phyloP scores from a whole-genome alignment of 192 early-diverging fungal species.

The Gamsiella multidivaricata region DNA sequence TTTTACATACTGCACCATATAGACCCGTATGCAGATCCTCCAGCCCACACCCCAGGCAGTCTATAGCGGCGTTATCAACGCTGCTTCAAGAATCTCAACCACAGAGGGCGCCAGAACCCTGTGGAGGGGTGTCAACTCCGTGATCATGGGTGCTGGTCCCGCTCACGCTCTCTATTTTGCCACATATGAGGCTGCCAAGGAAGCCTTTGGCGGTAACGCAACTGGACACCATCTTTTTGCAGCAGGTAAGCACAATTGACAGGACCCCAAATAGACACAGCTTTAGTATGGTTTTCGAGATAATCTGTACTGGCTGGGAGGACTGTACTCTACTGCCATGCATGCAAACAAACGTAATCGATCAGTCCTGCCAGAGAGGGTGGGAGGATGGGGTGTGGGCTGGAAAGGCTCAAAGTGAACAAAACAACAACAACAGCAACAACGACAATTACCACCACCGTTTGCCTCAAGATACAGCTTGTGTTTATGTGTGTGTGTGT shows the following conservation, averaged over 20 bases:
- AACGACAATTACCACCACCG: no score
- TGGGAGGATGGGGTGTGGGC: no score
- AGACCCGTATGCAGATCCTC: slow-evolving; percentile 96
- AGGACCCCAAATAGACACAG: slow-evolving; percentile 65
- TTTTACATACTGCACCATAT: not conserved
- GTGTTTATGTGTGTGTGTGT: not conserved
- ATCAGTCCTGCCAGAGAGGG: no score
- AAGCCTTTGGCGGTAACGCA: slow-evolving; percentile 69
- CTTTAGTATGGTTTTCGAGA: slow-evolving; percentile 67
- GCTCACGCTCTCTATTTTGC: slow-evolving; percentile 97
- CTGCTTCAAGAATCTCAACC: slow-evolving; percentile 75
- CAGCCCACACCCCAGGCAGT: slow-evolving; percentile 72
- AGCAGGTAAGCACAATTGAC: slow-evolving; percentile 74
- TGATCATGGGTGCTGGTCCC: slow-evolving; percentile 93
- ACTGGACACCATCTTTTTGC: slow-evolving; percentile 70
- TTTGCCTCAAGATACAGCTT: no score
- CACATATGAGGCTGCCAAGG: slow-evolving; percentile 92
- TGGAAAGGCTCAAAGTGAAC: no score
- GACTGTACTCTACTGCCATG: no score
- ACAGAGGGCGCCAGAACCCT: slow-evolving; percentile 82
- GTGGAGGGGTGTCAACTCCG: slow-evolving; percentile 94
- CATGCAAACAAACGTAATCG: no score
- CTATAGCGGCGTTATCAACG: slow-evolving; percentile 78
- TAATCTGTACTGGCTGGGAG: not conserved
- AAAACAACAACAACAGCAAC: no score